Percentiles rank a stretch among this genome's conserved stretches.
Conservation (phyloP, 768 basidiomycete genomes). For the Sarcomyxa edulis region DNA sequence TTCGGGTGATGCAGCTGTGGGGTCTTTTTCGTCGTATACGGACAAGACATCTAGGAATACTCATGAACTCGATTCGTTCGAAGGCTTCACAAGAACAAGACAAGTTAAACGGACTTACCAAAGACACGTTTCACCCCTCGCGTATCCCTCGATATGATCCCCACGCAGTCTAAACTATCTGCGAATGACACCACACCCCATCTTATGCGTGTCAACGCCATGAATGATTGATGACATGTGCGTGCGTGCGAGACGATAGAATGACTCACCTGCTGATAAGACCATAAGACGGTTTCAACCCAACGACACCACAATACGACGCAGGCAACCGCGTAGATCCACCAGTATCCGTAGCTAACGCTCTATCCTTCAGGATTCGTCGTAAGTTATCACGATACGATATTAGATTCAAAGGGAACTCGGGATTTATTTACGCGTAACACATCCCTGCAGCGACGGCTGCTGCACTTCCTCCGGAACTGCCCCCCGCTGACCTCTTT, state of each 20-base stretch:
- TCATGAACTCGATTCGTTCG: slow-evolving; percentile 2
- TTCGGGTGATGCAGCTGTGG: slow-evolving; percentile 55
- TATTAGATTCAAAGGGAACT: too few relatives aligned
- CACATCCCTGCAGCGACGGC: slow-evolving; percentile 86
- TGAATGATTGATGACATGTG: too few relatives aligned
- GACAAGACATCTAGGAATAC: slow-evolving; percentile 35
- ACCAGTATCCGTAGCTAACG: slow-evolving; percentile 91
- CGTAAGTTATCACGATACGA: too few relatives aligned
- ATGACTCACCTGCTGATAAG: slow-evolving; percentile 71
- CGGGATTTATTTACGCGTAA: slow-evolving; percentile 65
- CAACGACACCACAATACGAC: slow-evolving; percentile 88
- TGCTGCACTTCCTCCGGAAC: slow-evolving; percentile 93
- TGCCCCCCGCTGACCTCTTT: slow-evolving; percentile 78
- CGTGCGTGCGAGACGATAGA: not conserved
- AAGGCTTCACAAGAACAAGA: not conserved
- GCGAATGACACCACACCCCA: slow-evolving; percentile 93
- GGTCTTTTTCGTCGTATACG: slow-evolving; percentile 64
- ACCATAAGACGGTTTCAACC: slow-evolving; percentile 94
- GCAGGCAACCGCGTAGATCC: slow-evolving; percentile 93
- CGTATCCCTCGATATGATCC: slow-evolving; percentile 62
- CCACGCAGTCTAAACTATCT: slow-evolving; percentile 93
- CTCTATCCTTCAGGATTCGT: slow-evolving; percentile 52
- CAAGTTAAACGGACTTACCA: slow-evolving; percentile 39
- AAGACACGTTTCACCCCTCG: slow-evolving; percentile 50
- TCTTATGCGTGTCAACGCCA: too few relatives aligned